These are phyloP conservation scores for Kodamaea arcana DNA, from an alignment of 1,139 yeast species.

Conservation along the genomic window DNA sequence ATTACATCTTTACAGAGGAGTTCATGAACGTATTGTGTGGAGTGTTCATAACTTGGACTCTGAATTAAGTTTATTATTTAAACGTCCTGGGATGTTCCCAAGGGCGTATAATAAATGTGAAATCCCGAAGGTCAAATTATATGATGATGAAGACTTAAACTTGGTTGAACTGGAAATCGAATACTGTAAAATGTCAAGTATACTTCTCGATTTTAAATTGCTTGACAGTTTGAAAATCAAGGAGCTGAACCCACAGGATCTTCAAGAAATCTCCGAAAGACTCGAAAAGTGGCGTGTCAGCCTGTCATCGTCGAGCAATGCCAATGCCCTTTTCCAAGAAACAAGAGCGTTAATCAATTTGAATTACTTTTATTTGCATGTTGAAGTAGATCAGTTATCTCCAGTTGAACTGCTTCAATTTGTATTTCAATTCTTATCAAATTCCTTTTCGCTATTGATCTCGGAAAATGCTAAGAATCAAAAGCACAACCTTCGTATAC, in stretches of 20 bases:
- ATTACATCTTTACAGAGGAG: slow-evolving; percentile 19
- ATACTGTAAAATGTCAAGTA: slow-evolving; percentile 7
- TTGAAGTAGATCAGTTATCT: slow-evolving; percentile 41
- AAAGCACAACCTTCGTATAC: slow-evolving; percentile 10
- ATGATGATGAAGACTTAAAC: slow-evolving; percentile 18
- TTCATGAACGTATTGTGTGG: slow-evolving; percentile 32
- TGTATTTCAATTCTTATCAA: slow-evolving; percentile 39
- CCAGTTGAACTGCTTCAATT: slow-evolving; percentile 37
- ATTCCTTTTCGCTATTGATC: slow-evolving; percentile 36
- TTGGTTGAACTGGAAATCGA: slow-evolving; percentile 20
- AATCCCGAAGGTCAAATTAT: slow-evolving; percentile 8
- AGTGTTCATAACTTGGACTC: slow-evolving; percentile 37
- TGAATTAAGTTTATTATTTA: slow-evolving; percentile 30
- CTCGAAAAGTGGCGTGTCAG: slow-evolving; percentile 38
- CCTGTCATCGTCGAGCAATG: slow-evolving; percentile 26
- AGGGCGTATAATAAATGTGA: slow-evolving; percentile 15
- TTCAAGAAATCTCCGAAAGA: slow-evolving; percentile 20
- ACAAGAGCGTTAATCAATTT: slow-evolving; percentile 31
- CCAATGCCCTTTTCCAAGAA: slow-evolving; percentile 28
- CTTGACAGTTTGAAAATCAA: neutral
- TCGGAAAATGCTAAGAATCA: slow-evolving; percentile 14
- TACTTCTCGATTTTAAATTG: neutral
- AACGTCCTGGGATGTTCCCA: slow-evolving; percentile 36
- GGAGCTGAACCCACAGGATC: slow-evolving; percentile 4
- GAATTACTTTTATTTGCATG: slow-evolving; percentile 36